A percentile compares a stretch with the other conserved stretches of the same genome.
These are phyloP conservation scores for Rubroshorea leprosula DNA, from an alignment of 345 rosid genomes.

Conservation along the genomic window DNA sequence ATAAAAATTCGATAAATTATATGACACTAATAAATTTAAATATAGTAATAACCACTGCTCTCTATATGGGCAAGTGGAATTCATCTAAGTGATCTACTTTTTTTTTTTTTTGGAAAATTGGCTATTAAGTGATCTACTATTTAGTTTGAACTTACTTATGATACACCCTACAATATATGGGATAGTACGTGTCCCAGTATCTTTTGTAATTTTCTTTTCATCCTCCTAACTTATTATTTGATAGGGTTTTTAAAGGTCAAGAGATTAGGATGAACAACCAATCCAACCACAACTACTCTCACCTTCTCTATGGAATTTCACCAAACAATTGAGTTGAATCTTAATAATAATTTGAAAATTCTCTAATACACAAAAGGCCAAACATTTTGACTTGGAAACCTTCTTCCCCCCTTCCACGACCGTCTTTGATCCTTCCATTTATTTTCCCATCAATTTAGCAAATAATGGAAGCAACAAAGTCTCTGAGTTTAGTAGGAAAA, in stretches of 20 bases:
- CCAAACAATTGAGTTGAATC: slow-evolving; percentile 23
- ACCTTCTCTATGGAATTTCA: slow-evolving; percentile 24
- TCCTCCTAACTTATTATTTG: background rate
- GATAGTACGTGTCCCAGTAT: no score
- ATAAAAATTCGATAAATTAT: no score
- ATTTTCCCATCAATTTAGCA: no score
- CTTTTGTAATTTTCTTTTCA: background rate
- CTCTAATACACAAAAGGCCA: background rate
- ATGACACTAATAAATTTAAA: no score
- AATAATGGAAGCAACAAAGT: slow-evolving; percentile 8
- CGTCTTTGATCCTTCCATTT: no score
- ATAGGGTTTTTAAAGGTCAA: slow-evolving; percentile 11
- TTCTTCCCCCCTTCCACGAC: no score
- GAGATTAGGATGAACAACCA: slow-evolving; percentile 22
- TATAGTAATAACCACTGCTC: no score
- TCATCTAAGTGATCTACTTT: no score
- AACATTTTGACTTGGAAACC: background rate
- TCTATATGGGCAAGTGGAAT: no score
- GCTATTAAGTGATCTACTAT: no score
- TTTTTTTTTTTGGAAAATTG: no score
- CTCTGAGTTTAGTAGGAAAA: background rate
- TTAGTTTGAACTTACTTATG: no score
- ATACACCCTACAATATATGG: background rate
- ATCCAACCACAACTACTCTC: slow-evolving; percentile 26
- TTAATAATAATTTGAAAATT: background rate